Evolutionary conservation across 2,329 filamentous ascomycete species (phyloP), one percentile per base, ranked within the genome.

Genomic region (Beauveria sp.): DNA sequence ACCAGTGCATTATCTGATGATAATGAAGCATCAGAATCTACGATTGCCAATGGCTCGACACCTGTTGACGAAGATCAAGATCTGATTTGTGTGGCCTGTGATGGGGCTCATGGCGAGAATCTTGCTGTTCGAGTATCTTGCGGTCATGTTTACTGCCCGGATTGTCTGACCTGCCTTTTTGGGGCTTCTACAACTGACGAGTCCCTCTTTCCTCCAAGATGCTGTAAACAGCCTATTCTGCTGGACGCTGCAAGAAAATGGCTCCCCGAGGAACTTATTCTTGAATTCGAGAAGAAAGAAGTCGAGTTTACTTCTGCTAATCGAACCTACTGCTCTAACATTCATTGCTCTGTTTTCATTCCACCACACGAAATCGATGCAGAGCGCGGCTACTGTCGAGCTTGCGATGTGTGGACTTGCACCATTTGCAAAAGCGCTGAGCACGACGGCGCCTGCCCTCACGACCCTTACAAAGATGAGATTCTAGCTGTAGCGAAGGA

Each of bases 391-490:
- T 41, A 22, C 48, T 59, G 57, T 5, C n/a, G 7, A 6, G 7
- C 9, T 12, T 61, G 58, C 24, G 2, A n/a, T 2, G 10, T 7
- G 30, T 34, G 10, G 28, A 61, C 58, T 3, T 61, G 51, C 30
- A 55, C 51, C 5, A n/a, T 30, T 6, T 54, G 58, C 51, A 61
- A 61, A 41, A 18, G 16, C 1, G 20, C 14, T 9, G 2, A 4
- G 3, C 58, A 61, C 22, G 10, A 14, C 5, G 58, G 18, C 14
- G 4, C 41, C 1, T 85, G 81, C 64, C 76, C 78, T 0, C 55
- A 75, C 0, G 79, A 85, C 55, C 64, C 66, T 0, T 66, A 67
- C 0, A 62, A 77, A 0, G 69, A 78, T 46, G 64, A 73, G 41
- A 59, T 81, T 1, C 61, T 83, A 0, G 57, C 68, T 0, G 56